Percentiles rank a stretch among this genome's conserved stretches.
Conservation (phyloP, 179 eudicot species). For the Vitellaria paradoxa region DNA sequence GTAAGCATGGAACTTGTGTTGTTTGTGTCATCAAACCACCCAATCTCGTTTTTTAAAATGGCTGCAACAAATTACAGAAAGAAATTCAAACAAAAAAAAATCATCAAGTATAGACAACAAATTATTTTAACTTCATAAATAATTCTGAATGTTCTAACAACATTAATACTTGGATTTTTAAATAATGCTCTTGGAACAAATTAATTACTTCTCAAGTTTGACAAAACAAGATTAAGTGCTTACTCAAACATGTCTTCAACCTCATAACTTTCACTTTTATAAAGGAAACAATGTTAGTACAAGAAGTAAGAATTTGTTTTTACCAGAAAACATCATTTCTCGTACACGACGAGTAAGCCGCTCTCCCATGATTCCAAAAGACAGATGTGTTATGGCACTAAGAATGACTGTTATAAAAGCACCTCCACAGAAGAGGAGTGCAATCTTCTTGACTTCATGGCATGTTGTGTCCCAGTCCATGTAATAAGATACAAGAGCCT, state of each 20-base stretch:
- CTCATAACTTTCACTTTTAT: background rate
- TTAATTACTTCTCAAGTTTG: background rate
- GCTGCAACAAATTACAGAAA: conserved; percentile 49
- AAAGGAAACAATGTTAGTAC: background rate
- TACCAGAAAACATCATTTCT: conserved; percentile 94
- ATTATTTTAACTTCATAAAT: background rate
- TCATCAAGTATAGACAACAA: background rate
- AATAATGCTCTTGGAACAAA: background rate
- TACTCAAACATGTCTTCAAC: background rate
- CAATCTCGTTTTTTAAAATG: conserved; percentile 85
- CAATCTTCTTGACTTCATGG: conserved; percentile 68
- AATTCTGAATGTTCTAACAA: background rate
- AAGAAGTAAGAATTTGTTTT: background rate
- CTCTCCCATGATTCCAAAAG: conserved; percentile 92
- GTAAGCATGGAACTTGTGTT: conserved; percentile 83
- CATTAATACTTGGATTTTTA: background rate
- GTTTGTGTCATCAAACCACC: conserved; percentile 81
- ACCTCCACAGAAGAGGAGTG: conserved; percentile 75
- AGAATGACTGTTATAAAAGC: conserved; percentile 59
- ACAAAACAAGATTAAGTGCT: background rate
- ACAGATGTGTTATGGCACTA: conserved; percentile 68
- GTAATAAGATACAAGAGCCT: conserved; percentile 92
- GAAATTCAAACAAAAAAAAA: conserved; percentile 2
- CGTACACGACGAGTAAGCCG: conserved; percentile 90
- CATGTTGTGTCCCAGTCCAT: conserved; percentile 89